Percentiles rank a stretch among this genome's conserved stretches.
These are phyloP conservation scores for Pythium biforme DNA, from an alignment of 352 stramenopile species.

Conservation along the genomic window DNA sequence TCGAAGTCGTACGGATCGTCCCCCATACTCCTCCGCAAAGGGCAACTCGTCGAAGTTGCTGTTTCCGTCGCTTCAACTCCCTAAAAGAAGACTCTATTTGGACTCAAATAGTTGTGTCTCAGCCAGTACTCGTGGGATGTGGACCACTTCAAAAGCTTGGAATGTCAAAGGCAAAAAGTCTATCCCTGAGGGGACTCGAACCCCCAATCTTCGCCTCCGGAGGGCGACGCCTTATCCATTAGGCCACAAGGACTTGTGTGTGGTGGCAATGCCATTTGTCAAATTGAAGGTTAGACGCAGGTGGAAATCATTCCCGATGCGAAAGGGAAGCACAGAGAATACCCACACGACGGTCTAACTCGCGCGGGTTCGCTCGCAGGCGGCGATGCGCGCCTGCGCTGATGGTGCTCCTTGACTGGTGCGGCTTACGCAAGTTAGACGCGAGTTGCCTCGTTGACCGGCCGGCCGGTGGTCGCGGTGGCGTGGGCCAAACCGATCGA, in stretches of 20 bases:
- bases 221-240: constrained; percentile 78
- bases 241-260: constrained; percentile 36
- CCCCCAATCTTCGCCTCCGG: constrained; percentile 68
- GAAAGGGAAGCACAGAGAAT: constrained; percentile 14
- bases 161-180: constrained; percentile 40
- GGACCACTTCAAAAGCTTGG: not conserved
- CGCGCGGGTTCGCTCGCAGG: not conserved
- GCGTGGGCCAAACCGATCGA: too few relatives aligned
- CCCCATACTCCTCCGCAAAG: constrained; percentile 3
- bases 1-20: constrained; percentile 45
- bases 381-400: not conserved
- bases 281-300: constrained; percentile 1
- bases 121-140: too few relatives aligned
- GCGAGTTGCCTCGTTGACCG: too few relatives aligned
- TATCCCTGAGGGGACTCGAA: constrained; percentile 71
- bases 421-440: too few relatives aligned
- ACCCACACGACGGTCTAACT: constrained; percentile 6
- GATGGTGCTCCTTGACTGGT: too few relatives aligned
- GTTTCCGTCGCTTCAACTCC: constrained; percentile 2
- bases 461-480: too few relatives aligned
- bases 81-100: constrained; percentile 7
- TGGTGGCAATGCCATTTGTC: constrained; percentile 29
- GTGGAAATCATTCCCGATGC: not conserved
- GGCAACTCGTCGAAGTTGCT: not conserved
- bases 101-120: not conserved